These are phyloP conservation scores for Coemansia erecta DNA, from an alignment of 192 early-diverging fungal genomes.

Conservation along the genomic window DNA sequence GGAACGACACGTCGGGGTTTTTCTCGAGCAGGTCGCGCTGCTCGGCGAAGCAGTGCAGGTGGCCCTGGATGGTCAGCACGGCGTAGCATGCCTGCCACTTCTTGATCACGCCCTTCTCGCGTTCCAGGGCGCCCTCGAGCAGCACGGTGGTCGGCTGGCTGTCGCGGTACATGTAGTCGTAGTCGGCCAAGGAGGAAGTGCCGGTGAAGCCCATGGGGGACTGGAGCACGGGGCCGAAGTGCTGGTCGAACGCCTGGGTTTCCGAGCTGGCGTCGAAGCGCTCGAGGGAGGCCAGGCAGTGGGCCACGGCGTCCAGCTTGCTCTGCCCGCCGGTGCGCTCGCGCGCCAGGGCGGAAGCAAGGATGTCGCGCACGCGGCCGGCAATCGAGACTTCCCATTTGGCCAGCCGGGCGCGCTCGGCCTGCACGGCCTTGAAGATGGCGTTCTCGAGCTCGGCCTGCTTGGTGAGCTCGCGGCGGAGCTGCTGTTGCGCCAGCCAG, in stretches of 20 bases:
- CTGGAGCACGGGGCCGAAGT: slow-evolving; percentile 25
- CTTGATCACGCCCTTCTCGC: slow-evolving; percentile 38
- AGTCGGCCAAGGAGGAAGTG: slow-evolving; percentile 24
- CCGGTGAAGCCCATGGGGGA: slow-evolving; percentile 35
- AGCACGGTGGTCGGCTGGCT: slow-evolving; percentile 29
- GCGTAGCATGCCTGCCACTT: slow-evolving; percentile 28
- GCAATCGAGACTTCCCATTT: slow-evolving; percentile 32
- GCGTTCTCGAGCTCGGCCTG: slow-evolving; percentile 45
- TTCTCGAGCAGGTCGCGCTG: slow-evolving; percentile 31
- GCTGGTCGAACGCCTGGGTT: slow-evolving; percentile 27
- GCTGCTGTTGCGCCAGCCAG: slow-evolving; percentile 40
- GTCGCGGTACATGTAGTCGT: slow-evolving; percentile 47
- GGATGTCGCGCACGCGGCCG: slow-evolving; percentile 27
- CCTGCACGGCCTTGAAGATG: slow-evolving; percentile 35
- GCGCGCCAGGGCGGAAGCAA: slow-evolving; percentile 11
- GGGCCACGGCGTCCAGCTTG: slow-evolving; percentile 11
- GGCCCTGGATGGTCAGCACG: slow-evolving; percentile 33
- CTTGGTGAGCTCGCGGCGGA: slow-evolving; percentile 35
- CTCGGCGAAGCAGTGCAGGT: slow-evolving; percentile 40
- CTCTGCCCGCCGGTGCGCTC: slow-evolving; percentile 22
- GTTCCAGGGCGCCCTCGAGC: slow-evolving; percentile 41
- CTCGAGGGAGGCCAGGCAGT: slow-evolving; percentile 21
- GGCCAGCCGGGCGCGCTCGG: slow-evolving; percentile 29
- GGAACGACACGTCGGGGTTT: slow-evolving; percentile 32
- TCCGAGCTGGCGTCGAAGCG: slow-evolving; percentile 23